phyloP scores from a whole-genome alignment of 2,329 filamentous ascomycete species.

The Ceratocystis destructans region DNA sequence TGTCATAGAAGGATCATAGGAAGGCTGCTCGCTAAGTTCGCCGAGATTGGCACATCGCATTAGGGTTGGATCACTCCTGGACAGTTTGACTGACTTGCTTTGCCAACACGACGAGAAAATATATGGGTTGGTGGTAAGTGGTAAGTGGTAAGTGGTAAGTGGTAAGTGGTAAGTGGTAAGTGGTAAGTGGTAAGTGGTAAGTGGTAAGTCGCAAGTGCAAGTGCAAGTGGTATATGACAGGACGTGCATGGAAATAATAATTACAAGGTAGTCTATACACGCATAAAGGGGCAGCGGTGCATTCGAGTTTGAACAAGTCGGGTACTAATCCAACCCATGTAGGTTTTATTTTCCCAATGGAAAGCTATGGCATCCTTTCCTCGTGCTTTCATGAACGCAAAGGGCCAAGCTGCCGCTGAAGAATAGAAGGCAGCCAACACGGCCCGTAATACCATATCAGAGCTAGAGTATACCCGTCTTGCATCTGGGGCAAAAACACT shows the following conservation, averaged over 20 bases:
- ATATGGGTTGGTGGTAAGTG: too few species aligned
- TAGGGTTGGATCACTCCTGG: not conserved
- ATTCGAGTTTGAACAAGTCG: not conserved
- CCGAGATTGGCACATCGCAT: not conserved
- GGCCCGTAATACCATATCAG: not conserved
- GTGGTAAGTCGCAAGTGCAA: too few species aligned
- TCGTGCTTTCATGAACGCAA: not conserved
- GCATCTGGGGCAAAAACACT: not conserved
- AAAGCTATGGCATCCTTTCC: not conserved
- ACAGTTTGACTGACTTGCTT: not conserved
- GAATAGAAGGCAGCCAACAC: not conserved
- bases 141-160: too few species aligned
- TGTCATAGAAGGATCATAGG: conserved; percentile 11
- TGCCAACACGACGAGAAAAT: too few species aligned
- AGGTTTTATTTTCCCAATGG: too few species aligned
- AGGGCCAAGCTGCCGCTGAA: not conserved
- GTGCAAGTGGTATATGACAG: too few species aligned
- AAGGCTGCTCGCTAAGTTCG: conserved; percentile 8
- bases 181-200: too few species aligned
- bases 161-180: too few species aligned
- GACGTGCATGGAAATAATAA: too few species aligned
- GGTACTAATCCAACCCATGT: not conserved
- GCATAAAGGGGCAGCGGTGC: not conserved
- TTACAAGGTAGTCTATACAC: not conserved
- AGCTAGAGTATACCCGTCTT: not conserved